These are phyloP conservation scores for Amyloporia xantha DNA, from an alignment of 768 basidiomycete species.

Conservation along the genomic window DNA sequence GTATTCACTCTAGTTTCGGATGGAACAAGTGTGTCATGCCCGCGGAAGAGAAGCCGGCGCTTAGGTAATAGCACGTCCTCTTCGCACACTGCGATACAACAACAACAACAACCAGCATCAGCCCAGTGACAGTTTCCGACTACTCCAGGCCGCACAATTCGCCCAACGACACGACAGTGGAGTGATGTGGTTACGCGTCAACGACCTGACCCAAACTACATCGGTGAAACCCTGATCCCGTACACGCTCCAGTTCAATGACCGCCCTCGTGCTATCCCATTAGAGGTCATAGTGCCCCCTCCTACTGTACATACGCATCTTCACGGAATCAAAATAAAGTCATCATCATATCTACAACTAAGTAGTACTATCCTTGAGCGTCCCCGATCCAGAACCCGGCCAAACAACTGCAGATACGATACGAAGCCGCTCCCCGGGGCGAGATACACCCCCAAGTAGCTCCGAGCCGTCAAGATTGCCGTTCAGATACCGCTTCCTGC, in stretches of 20 bases:
- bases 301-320: neutral
- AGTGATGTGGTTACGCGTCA: too few species aligned
- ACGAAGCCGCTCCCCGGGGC: slow-evolving; percentile 8
- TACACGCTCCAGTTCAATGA: neutral
- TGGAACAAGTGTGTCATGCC: neutral
- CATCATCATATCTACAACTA: neutral
- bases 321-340: slow-evolving; percentile 2
- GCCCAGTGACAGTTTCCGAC: slow-evolving; percentile 1
- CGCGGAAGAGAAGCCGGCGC: slow-evolving; percentile 14
- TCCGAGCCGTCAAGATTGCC: slow-evolving; percentile 17
- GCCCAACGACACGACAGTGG: too few species aligned
- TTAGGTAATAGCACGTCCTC: slow-evolving; percentile 19
- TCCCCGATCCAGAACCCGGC: slow-evolving; percentile 12
- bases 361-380: slow-evolving; percentile 5
- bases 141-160: neutral
- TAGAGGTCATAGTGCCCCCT: neutral
- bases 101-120: neutral
- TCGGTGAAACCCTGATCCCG: neutral
- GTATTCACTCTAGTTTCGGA: too few species aligned
- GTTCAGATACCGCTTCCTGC: slow-evolving; percentile 20
- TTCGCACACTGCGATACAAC: slow-evolving; percentile 3
- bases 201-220: too few species aligned
- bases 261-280: neutral
- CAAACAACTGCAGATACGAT: neutral
- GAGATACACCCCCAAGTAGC: neutral